Evolutionary conservation across 345 rosid genomes (phyloP).

Genomic region (Lenwebbia sp.): DNA sequence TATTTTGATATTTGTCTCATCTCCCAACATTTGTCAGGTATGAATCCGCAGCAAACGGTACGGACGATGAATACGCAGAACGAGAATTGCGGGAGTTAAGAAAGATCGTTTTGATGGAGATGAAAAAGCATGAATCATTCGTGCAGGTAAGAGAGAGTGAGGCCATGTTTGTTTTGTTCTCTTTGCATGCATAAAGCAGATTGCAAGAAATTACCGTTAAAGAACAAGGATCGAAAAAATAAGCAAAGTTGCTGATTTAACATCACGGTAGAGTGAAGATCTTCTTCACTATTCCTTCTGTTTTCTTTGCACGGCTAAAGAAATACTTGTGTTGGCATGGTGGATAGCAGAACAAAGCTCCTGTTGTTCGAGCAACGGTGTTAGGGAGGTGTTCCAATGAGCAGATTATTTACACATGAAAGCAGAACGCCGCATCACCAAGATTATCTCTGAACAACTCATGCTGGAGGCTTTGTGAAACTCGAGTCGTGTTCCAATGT

Average conservation of each 20-base stretch:
- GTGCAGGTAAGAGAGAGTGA: slow-evolving; percentile 27
- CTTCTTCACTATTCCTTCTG: background rate
- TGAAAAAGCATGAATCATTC: slow-evolving; percentile 65
- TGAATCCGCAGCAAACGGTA: slow-evolving; percentile 73
- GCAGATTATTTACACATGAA: background rate
- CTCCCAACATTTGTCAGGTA: slow-evolving; percentile 29
- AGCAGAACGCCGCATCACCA: background rate
- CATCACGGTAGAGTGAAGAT: background rate
- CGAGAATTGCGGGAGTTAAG: slow-evolving; percentile 53
- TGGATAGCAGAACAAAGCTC: background rate
- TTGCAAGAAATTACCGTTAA: background rate
- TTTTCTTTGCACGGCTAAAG: background rate
- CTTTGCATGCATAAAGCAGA: background rate
- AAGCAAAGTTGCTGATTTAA: background rate
- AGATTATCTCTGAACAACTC: background rate
- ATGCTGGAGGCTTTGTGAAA: background rate
- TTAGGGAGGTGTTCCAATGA: background rate
- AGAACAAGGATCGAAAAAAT: background rate
- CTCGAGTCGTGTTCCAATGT: background rate
- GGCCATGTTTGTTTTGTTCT: background rate
- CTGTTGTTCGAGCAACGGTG: background rate
- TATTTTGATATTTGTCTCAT: background rate
- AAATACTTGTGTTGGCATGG: background rate
- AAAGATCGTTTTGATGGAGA: slow-evolving; percentile 54
- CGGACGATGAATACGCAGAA: slow-evolving; percentile 86